Base-by-base conservation (phyloP, 164 flowering plant species). In the Annona cherimola region DNA sequence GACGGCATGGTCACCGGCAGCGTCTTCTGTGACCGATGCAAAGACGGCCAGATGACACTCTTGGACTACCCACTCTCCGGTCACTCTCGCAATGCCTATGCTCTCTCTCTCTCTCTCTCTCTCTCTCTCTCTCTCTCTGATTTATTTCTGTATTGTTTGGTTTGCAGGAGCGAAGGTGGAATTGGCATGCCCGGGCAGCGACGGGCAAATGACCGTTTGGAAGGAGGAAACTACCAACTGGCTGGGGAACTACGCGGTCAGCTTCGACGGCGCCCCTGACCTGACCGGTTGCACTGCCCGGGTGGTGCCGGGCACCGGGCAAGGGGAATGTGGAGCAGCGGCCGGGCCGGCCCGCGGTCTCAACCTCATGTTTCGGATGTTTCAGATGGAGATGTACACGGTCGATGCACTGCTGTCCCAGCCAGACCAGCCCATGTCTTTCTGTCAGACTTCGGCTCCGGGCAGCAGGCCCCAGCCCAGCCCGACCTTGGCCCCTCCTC, bases 11-110 rank as follows among this genome's bases (percentile, higher is more conserved):
- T 92, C 61, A 73, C 81, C 18, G 99, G 99, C 61, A 74, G 84
- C 2, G 98, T 95, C 70, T 89, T 84, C 76, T 95, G 99, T 77
- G 98, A 95, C 80, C 95, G 86, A 74, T 95, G 99, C 88, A 91
- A 84, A 79, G 99, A 92, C 79, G 97, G 98, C 46, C 81, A 83
- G 45, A 62, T 71, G 8, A 88, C 90, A 67, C 75, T 85, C 71
- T 89, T 89, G 66, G 99, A 95, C 80, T 92, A 87, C 77, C 99
- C 99, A 19, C 79, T 91, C 60, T 7, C 59, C 43, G 97, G 97
- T 92, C 55, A 79, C 78, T 42, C 8, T 9, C 40, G n/a, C n/a
- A n/a, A n/a, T n/a, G n/a, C n/a, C n/a, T n/a, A n/a, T n/a, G 42
- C n/a, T n/a, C n/a, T n/a, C n/a, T n/a, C n/a, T n/a, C n/a, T n/a